These are phyloP conservation scores for Eleusine coracana DNA, from an alignment of 176 grass and related monocot species.

Conservation along the genomic window DNA sequence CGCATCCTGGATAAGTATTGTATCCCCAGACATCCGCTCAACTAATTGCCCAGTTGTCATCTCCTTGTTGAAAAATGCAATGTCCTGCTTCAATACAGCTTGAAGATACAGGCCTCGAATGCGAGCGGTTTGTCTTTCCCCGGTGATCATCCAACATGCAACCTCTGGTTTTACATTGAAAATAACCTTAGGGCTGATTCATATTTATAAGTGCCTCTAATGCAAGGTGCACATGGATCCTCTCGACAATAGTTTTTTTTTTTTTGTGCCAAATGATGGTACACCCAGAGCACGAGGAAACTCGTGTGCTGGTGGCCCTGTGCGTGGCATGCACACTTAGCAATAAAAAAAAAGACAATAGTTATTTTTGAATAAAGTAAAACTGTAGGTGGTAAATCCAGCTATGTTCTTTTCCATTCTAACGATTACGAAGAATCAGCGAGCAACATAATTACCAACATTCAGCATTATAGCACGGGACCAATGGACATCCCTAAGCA, in stretches of 20 bases:
- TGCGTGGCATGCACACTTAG: no score
- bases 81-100: slow-evolving; percentile 46
- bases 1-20: slow-evolving; percentile 51
- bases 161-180: slow-evolving; percentile 40
- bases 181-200: neutral
- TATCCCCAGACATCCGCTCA: slow-evolving; percentile 37
- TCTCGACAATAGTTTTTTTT: neutral
- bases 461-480: neutral
- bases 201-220: neutral
- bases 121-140: no score
- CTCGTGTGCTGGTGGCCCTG: no score
- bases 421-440: neutral
- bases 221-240: neutral
- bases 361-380: neutral
- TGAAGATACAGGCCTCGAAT: slow-evolving; percentile 40
- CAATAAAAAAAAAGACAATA: no score
- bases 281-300: no score
- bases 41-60: slow-evolving; percentile 34
- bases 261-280: no score
- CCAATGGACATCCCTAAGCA: neutral
- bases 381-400: neutral
- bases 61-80: slow-evolving; percentile 48
- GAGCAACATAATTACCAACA: neutral
- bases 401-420: neutral
- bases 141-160: slow-evolving; percentile 33